These are phyloP conservation scores for Tilletia indica DNA, from an alignment of 1,284 basidiomycete species.

Conservation along the genomic window DNA sequence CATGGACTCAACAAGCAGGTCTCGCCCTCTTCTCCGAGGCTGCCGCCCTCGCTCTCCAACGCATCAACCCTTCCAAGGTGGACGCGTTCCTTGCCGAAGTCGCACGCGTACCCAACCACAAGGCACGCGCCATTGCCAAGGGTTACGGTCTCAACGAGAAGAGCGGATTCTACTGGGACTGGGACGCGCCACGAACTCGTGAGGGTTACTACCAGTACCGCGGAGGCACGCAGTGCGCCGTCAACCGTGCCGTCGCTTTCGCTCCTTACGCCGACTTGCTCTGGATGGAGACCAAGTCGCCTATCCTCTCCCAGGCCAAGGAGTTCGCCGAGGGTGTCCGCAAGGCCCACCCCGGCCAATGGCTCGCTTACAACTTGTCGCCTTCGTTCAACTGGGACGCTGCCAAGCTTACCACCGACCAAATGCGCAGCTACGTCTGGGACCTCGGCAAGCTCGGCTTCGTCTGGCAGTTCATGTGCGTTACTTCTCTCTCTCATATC, in stretches of 20 bases:
- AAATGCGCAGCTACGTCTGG: constrained; percentile 92
- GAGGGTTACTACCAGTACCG: constrained; percentile 97
- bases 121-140: constrained; percentile 74
- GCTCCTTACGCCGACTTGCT: constrained; percentile 84
- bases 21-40: constrained; percentile 76
- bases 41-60: constrained; percentile 70
- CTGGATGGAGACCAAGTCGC: constrained; percentile 82
- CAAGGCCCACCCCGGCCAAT: constrained; percentile 47
- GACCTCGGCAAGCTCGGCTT: constrained; percentile 89
- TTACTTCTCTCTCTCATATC: neutral
- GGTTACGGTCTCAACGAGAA: constrained; percentile 68
- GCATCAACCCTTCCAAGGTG: constrained; percentile 62
- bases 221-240: constrained; percentile 89
- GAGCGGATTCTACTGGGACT: constrained; percentile 71
- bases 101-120: constrained; percentile 68
- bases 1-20: constrained; percentile 75
- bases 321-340: constrained; percentile 71
- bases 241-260: constrained; percentile 88
- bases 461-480: constrained; percentile 89
- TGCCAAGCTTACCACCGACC: constrained; percentile 76
- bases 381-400: constrained; percentile 65
- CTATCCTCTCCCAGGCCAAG: constrained; percentile 87
- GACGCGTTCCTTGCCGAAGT: constrained; percentile 67
- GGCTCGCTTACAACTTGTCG: constrained; percentile 56
- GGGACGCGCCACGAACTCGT: constrained; percentile 88